Base-by-base conservation (phyloP, 768 basidiomycete species). In the Auricularia sp. region DNA sequence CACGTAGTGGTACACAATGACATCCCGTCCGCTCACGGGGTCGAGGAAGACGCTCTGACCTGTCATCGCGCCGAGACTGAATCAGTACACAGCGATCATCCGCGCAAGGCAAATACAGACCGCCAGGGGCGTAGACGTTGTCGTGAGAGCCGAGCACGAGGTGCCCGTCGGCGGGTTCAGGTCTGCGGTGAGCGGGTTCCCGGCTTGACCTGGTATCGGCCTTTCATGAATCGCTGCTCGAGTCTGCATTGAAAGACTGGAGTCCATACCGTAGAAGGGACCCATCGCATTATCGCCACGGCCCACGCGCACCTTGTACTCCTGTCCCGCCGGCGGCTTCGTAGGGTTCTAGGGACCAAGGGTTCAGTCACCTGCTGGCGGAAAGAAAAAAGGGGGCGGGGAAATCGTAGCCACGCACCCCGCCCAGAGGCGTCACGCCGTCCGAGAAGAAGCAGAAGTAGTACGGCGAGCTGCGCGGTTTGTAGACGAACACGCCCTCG, bases 111-210 rank as follows among this genome's bases (percentile, higher is more conserved):
- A 51, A 18, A 51, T 29, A 29, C 47, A 18, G 2, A 58, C 72
- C 72, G 6, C 72, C 71, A 34, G 72, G 72, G n/a, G 71, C 71
- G 47, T 71, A 73, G 36, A 73, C 65, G 36, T 72, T 70, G 60
- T 69, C 72, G 61, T 72, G 72, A 58, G 69, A 70, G n/a, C 62
- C 70, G 29, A 73, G 70, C 36, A 73, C 69, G 53, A 71, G 68
- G 69, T 68, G 43, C 71, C 72, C 16, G 69, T 67, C 3, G 70
- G 62, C 42, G 62, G 62, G 64, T 43, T 70, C 59, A 12, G 62
- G 18, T 59, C 23, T 6, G 8, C 6, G 10, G 21, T 14, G 23
- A 59, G 56, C 23, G 18, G 34, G 34, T 59, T 59, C 23, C 67
- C 67, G n/a, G 33, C 42, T 16, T 54, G 29, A 29, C 29, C 29